phyloP scores from a whole-genome alignment of 805 yeast genomes.

The Candida silvicultrix region DNA sequence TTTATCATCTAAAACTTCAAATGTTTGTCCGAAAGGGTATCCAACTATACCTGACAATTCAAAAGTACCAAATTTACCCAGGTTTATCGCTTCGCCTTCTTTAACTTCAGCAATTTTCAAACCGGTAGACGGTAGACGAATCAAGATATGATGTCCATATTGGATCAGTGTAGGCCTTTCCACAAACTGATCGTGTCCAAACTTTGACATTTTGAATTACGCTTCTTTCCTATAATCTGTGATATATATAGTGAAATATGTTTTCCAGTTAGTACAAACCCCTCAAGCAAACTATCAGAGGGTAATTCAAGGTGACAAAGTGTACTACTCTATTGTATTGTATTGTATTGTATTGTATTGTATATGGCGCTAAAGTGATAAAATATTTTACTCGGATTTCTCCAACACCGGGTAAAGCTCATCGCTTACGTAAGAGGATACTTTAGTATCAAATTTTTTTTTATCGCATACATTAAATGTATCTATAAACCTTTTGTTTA shows the following conservation, averaged over 20 bases:
- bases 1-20: conserved; percentile 65
- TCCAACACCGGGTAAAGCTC: conserved; percentile 1
- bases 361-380: too few species aligned
- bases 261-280: too few species aligned
- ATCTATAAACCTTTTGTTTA: too few species aligned
- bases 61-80: conserved; percentile 93
- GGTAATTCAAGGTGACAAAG: too few species aligned
- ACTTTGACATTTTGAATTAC: neutral
- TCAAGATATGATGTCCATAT: conserved; percentile 37
- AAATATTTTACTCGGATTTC: too few species aligned
- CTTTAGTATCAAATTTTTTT: neutral
- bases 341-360: too few species aligned
- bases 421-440: neutral
- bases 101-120: conserved; percentile 64
- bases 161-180: conserved; percentile 12
- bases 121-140: conserved; percentile 79
- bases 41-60: conserved; percentile 71
- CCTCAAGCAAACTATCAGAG: too few species aligned
- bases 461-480: neutral
- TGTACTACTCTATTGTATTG: too few species aligned
- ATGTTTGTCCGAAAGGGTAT: conserved; percentile 80
- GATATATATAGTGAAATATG: too few species aligned
- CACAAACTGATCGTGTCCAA: neutral
- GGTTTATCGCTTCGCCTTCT: conserved; percentile 51
- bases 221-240: too few species aligned